Percentiles rank a stretch among this genome's conserved stretches.
Conservation (phyloP, 1,284 basidiomycete species). For the Violaceomyces palustris region DNA sequence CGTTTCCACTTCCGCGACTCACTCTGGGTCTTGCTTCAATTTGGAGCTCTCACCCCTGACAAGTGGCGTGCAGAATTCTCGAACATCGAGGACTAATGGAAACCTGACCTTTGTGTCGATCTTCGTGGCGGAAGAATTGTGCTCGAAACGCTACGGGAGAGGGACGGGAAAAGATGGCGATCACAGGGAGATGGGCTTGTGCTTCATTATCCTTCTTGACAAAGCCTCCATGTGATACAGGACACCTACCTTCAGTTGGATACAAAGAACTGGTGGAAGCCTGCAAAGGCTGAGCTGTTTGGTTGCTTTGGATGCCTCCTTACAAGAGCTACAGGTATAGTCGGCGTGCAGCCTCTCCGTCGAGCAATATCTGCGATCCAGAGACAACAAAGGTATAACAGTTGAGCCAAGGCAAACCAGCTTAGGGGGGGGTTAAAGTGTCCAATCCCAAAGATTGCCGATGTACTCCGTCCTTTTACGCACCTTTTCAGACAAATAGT, state of each 20-base stretch:
- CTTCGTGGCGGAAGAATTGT: constrained; percentile 64
- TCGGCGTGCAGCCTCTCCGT: constrained; percentile 42
- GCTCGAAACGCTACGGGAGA: constrained; percentile 81
- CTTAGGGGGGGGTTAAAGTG: no score
- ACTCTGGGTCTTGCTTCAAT: constrained; percentile 25
- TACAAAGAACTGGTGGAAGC: constrained; percentile 82
- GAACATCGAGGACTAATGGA: constrained; percentile 79
- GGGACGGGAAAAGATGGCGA: no score
- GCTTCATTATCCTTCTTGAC: not conserved
- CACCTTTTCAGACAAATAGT: constrained; percentile 29
- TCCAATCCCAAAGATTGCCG: no score
- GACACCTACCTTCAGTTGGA: constrained; percentile 80
- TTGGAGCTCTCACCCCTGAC: constrained; percentile 15
- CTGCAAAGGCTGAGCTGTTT: constrained; percentile 79
- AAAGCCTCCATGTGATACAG: no score
- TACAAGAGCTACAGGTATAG: constrained; percentile 58
- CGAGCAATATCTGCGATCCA: constrained; percentile 32
- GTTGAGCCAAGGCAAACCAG: no score
- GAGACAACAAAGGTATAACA: constrained; percentile 1
- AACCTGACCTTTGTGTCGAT: constrained; percentile 79
- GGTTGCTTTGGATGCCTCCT: constrained; percentile 19
- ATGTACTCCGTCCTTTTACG: no score
- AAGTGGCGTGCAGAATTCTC: constrained; percentile 67
- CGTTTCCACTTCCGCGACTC: no score
- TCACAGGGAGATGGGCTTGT: not conserved